These are phyloP conservation scores for Mucor mucedo DNA, from an alignment of 371 early-diverging fungal species.

Conservation along the genomic window DNA sequence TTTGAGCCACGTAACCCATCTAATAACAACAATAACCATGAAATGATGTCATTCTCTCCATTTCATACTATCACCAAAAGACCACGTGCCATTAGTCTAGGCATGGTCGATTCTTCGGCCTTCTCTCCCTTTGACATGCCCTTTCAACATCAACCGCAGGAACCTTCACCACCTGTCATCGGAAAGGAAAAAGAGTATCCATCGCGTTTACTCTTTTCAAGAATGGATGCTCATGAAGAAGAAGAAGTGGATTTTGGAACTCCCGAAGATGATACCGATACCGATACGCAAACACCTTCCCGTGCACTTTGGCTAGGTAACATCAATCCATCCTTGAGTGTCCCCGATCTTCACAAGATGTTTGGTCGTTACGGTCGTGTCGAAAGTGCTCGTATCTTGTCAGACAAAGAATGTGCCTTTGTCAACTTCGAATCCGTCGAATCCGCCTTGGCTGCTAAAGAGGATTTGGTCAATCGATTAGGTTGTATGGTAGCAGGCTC, in stretches of 20 bases:
- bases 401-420: slow-evolving; percentile 64
- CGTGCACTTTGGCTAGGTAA: slow-evolving; percentile 95
- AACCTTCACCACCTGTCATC: neutral
- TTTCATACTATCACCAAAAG: slow-evolving; percentile 17
- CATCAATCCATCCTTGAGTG: slow-evolving; percentile 77
- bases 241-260: neutral
- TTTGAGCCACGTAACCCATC: slow-evolving; percentile 15
- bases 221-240: slow-evolving; percentile 13
- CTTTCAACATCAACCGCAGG: slow-evolving; percentile 18
- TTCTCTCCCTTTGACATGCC: neutral
- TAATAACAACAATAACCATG: slow-evolving; percentile 1
- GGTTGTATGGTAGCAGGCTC: slow-evolving; percentile 31
- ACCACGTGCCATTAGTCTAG: slow-evolving; percentile 49
- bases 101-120: slow-evolving; percentile 35
- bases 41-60: slow-evolving; percentile 12
- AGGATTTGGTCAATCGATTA: slow-evolving; percentile 31
- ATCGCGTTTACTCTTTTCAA: slow-evolving; percentile 2
- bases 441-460: slow-evolving; percentile 47
- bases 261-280: neutral
- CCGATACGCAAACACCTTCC: slow-evolving; percentile 58
- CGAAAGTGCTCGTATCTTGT: slow-evolving; percentile 88
- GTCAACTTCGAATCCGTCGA: slow-evolving; percentile 46
- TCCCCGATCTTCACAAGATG: slow-evolving; percentile 76
- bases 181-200: neutral
- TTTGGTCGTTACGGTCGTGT: slow-evolving; percentile 90